Percentiles rank a stretch among this genome's conserved stretches.
Evolutionary conservation across 108 stramenopile species (phyloP).

Genomic region (Fragilaria crotonensis): DNA sequence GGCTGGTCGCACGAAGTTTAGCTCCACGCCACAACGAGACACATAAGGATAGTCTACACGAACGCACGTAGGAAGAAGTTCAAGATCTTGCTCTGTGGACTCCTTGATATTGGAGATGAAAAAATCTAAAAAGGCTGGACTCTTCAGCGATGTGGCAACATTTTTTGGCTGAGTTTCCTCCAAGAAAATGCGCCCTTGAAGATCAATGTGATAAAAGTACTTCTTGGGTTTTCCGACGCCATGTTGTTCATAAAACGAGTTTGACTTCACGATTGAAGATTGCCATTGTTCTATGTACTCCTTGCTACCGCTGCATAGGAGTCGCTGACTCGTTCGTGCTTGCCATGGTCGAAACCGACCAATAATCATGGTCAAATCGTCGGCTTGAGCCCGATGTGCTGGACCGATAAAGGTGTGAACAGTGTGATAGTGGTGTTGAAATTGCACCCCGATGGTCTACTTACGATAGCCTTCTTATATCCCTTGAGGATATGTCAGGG

Average conservation of each 20-base stretch:
- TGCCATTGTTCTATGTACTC: constrained; percentile 41
- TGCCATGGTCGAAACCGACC: too few species aligned
- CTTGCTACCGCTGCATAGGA: too few species aligned
- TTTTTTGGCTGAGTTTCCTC: constrained; percentile 51
- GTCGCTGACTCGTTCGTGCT: too few species aligned
- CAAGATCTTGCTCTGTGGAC: neutral
- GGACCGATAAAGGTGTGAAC: too few species aligned
- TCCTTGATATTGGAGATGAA: constrained; percentile 26
- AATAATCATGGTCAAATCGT: too few species aligned
- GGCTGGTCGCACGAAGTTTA: constrained; percentile 47
- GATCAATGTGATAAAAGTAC: constrained; percentile 46
- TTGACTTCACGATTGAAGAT: constrained; percentile 21
- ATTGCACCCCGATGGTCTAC: too few species aligned
- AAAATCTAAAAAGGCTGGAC: constrained; percentile 33
- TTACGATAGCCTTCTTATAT: too few species aligned
- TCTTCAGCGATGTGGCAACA: constrained; percentile 48
- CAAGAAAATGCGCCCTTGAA: constrained; percentile 35
- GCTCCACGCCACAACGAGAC: constrained; percentile 33
- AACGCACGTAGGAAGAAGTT: constrained; percentile 3
- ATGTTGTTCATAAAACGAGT: constrained; percentile 26
- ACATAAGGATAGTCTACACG: constrained; percentile 36
- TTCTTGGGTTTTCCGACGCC: neutral
- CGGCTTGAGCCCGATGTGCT: too few species aligned
- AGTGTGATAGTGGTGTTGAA: too few species aligned
- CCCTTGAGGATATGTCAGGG: too few species aligned